Base-by-base conservation (phyloP, 257 asterid species). In the Scutellaria baicalensis region DNA sequence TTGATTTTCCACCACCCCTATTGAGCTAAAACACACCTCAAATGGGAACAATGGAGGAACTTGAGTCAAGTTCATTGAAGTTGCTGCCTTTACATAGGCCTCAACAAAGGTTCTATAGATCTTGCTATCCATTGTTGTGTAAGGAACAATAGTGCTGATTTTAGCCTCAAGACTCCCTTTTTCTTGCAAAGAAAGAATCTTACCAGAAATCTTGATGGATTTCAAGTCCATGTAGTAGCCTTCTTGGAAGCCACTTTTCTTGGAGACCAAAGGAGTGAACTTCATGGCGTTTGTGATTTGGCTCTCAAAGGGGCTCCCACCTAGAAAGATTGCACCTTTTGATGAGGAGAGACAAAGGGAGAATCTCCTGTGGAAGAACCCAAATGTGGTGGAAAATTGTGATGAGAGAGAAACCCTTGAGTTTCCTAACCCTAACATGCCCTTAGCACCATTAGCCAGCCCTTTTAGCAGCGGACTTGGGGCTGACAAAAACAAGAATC, bases 381-480 rank as follows among this genome's bases (percentile, higher is more conserved):
- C 91, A 76, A 85, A 86, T 7, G 79, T 33, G 11, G 75, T 75
- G 2, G 89, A 70, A 69, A 88, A 68, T 64, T 90, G 96, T 1
- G 91, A 79, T 7, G 96, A 85, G 10, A 88, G 80, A 4, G 96
- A 82, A 21, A 90, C 78, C 65, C 96, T 83, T 18, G 96, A 75
- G 65, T 82, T 76, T 4, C 95, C 96, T 4, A 90, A 64, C 5
- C 98, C 95, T 35, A 91, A 52, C 76, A 90, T 61, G 18, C 97
- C 98, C 52, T 75, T 80, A 0, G 83, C 90, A 20, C 80, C 92
- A 49, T 50, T 44, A 31, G 94, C 86, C 9, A 93, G 77, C 0
- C 93, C 93, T 12, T 84, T 56, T 0, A 89, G 76, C 74, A 92
- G 48, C 63, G 64, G 21, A 70, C 66, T 71, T 3, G 90, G 84